Base-by-base conservation (phyloP, 495 filamentous ascomycete genomes). In the Aspergillus asperescens region DNA sequence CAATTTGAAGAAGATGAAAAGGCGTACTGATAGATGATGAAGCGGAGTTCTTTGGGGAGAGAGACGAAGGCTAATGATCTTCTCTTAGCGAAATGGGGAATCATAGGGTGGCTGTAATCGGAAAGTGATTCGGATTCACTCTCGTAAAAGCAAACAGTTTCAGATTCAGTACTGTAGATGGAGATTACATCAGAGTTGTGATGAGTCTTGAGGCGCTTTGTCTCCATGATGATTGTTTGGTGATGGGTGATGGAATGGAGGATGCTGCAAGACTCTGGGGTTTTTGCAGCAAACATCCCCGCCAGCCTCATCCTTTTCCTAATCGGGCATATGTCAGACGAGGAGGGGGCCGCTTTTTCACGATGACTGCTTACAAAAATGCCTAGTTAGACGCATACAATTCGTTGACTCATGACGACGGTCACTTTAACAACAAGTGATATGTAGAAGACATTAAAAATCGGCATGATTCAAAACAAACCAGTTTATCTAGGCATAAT, bases 1-100 rank as follows among this genome's bases (percentile, higher is more conserved):
- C 27, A 32, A 6, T 20, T 20, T 46, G 42, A 32, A 9, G 42
- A 22, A 0, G 27, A 32, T 22, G 27, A 46, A 32, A 46, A 46
- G 15, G 42, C 42, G n/a, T 46, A 46, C 13, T 22, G 42, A 18
- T 46, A 46, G 25, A 46, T 46, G n/a, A 31, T 7, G 15, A 46
- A 46, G 16, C 42, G 25, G 25, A 46, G 31, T 29, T 46, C 42
- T 9, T 7, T 16, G 15, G 42, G 42, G 5, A 46, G 42, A 18
- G 27, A 46, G 42, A 46, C 27, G 25, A 46, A 46, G 8, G 27
- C 2, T 31, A 18, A 32, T 3, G 20, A 7, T 2, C 22, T 5
- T 16, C 27, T 4, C 1, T 23, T 6, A 20, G 2, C 15, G 15
- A 27, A 13, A 29, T 35, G 32, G 25, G 25, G 5, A 5, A 28